A percentile compares a stretch with the other conserved stretches of the same genome.
These are phyloP conservation scores for Prunus mira DNA, from an alignment of 306 rosid genomes.

Conservation along the genomic window DNA sequence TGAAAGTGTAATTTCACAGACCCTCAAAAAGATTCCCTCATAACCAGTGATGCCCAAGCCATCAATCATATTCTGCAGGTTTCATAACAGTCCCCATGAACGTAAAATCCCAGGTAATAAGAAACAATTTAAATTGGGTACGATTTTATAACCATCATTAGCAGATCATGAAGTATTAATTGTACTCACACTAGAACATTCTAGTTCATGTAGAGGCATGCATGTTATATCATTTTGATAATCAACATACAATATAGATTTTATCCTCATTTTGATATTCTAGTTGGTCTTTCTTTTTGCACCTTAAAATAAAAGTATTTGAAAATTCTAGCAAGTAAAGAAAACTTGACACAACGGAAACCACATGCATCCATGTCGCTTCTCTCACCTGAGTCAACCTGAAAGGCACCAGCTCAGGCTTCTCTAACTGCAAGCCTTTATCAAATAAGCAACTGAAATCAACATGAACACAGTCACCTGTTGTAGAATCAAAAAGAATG, in stretches of 20 bases:
- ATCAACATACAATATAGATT: not conserved
- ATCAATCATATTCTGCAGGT: constrained; percentile 88
- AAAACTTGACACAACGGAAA: not conserved
- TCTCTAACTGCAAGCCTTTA: constrained; percentile 93
- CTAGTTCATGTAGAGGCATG: not conserved
- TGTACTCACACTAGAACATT: not conserved
- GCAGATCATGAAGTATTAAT: not conserved
- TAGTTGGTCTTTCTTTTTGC: not conserved
- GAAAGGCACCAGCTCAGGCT: constrained; percentile 97
- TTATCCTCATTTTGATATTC: not conserved
- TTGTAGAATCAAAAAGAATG: constrained; percentile 91
- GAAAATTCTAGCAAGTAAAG: not conserved
- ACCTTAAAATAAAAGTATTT: not conserved
- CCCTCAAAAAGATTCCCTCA: constrained; percentile 88
- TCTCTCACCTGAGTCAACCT: constrained; percentile 89
- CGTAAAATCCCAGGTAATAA: constrained; percentile 16
- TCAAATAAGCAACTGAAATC: constrained; percentile 99
- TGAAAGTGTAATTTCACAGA: constrained; percentile 86
- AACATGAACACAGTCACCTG: constrained; percentile 95
- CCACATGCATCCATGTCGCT: not conserved
- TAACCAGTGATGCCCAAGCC: constrained; percentile 98
- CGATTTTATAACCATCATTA: not conserved
- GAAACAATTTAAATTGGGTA: constrained; percentile 7
- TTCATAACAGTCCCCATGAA: constrained; percentile 30
- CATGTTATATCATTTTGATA: constrained; percentile 4